Percentiles rank a stretch among this genome's conserved stretches.
Evolutionary conservation across 306 rosid species (phyloP).

Genomic region (Lathyrus sativus): DNA sequence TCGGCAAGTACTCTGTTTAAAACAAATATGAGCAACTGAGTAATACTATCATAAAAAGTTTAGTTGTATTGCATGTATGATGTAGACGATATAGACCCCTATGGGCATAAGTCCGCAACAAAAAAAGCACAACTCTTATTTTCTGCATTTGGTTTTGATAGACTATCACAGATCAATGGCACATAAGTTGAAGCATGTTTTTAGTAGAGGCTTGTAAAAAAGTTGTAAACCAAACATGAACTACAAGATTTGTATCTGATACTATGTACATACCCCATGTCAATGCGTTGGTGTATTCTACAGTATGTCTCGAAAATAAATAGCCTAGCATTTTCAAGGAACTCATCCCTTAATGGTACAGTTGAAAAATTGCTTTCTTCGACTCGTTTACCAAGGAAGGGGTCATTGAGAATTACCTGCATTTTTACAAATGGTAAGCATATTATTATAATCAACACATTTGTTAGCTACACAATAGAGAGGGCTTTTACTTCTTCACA

Average conservation of each 20-base stretch:
- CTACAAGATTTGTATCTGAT: slow-evolving; percentile 17
- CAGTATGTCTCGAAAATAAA: slow-evolving; percentile 98
- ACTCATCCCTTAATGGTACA: slow-evolving; percentile 91
- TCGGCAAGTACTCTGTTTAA: slow-evolving; percentile 81
- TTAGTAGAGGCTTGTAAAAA: slow-evolving; percentile 21
- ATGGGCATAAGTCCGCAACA: too few species aligned
- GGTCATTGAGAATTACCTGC: slow-evolving; percentile 93
- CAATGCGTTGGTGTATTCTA: slow-evolving; percentile 85
- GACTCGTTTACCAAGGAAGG: slow-evolving; percentile 89
- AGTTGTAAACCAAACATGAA: not conserved
- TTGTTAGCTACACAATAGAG: slow-evolving; percentile 15
- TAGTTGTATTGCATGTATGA: not conserved
- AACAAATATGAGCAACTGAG: slow-evolving; percentile 17
- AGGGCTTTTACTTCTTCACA: slow-evolving; percentile 84
- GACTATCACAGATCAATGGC: slow-evolving; percentile 55
- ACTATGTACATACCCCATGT: slow-evolving; percentile 63
- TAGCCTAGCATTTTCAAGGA: slow-evolving; percentile 94
- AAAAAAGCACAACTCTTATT: slow-evolving; percentile 15
- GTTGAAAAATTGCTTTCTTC: slow-evolving; percentile 87
- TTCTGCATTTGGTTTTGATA: slow-evolving; percentile 15
- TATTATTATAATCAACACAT: not conserved
- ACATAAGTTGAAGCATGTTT: slow-evolving; percentile 57
- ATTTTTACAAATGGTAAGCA: slow-evolving; percentile 25
- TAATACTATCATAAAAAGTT: not conserved
- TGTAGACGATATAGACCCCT: not conserved